phyloP scores from a whole-genome alignment of 805 yeast genomes.

The Candida argentea region DNA sequence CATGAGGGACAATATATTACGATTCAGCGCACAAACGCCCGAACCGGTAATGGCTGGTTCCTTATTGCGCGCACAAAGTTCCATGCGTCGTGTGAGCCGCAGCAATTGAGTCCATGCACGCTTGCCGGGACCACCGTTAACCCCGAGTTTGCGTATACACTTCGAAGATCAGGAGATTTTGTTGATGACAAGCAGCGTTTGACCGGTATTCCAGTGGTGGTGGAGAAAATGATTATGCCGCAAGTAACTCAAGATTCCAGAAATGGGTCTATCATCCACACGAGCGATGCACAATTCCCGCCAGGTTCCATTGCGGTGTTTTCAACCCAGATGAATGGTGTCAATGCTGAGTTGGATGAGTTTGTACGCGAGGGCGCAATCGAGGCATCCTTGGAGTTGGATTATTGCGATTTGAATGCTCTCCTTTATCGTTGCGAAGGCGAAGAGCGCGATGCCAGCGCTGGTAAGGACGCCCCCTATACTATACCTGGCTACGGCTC shows the following conservation, averaged over 20 bases:
- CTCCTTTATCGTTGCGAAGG: slow-evolving; percentile 69
- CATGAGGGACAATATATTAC: slow-evolving; percentile 91
- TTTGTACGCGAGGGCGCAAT: slow-evolving; percentile 68
- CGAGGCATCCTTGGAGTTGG: slow-evolving; percentile 54
- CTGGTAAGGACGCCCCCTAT: slow-evolving; percentile 66
- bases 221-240: slow-evolving; percentile 45
- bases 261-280: slow-evolving; percentile 40
- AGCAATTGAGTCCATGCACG: slow-evolving; percentile 45
- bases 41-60: slow-evolving; percentile 82
- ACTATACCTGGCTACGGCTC: slow-evolving; percentile 63
- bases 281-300: slow-evolving; percentile 60
- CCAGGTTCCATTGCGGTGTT: slow-evolving; percentile 88
- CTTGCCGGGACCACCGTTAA: slow-evolving; percentile 53
- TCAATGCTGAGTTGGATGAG: slow-evolving; percentile 54
- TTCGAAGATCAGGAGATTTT: slow-evolving; percentile 43
- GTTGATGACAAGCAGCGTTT: slow-evolving; percentile 31
- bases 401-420: slow-evolving; percentile 63
- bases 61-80: slow-evolving; percentile 84
- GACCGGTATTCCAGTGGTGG: slow-evolving; percentile 56
- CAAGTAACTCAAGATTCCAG: slow-evolving; percentile 30
- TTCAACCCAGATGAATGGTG: slow-evolving; percentile 57
- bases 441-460: slow-evolving; percentile 78
- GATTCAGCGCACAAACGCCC: slow-evolving; percentile 74
- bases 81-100: slow-evolving; percentile 30
- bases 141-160: slow-evolving; percentile 47